A percentile compares a stretch with the other conserved stretches of the same genome.
Conservation (phyloP, 2,329 filamentous ascomycete genomes). For the Alternaria arbusti region DNA sequence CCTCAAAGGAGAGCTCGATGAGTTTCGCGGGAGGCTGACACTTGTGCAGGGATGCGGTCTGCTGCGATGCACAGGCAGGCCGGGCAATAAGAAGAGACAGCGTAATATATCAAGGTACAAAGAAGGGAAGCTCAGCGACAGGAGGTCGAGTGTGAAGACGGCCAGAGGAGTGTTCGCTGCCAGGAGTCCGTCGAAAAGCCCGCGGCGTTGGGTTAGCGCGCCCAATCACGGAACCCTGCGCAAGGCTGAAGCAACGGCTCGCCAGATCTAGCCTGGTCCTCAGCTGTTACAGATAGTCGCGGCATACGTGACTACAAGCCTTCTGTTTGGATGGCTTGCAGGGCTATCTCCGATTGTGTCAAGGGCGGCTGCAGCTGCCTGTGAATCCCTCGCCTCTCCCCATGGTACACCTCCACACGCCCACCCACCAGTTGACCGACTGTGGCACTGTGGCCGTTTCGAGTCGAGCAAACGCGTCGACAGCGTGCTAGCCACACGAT, state of each 20-base stretch:
- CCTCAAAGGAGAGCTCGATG: constrained; percentile 38
- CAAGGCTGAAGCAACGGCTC: constrained; percentile 27
- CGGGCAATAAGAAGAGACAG: constrained; percentile 26
- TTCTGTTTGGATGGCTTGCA: not conserved
- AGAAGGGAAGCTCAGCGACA: constrained; percentile 23
- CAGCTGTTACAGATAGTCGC: constrained; percentile 10
- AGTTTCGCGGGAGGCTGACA: constrained; percentile 18
- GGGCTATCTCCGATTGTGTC: not conserved
- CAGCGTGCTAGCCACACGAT: not conserved
- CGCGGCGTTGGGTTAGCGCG: constrained; percentile 16
- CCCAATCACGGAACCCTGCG: constrained; percentile 25
- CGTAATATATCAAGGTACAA: constrained; percentile 31
- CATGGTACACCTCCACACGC: constrained; percentile 4
- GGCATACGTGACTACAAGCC: not conserved
- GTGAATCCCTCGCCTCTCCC: not conserved
- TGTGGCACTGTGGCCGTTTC: constrained; percentile 20
- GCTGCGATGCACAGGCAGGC: constrained; percentile 17
- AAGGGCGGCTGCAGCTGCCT: not conserved
- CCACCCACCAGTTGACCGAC: not conserved
- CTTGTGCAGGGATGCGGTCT: constrained; percentile 16
- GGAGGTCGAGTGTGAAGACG: constrained; percentile 2
- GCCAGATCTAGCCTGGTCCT: constrained; percentile 13
- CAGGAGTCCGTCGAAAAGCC: constrained; percentile 14
- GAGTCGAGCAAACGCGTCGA: constrained; percentile 7
- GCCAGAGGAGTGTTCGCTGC: constrained; percentile 15